Base-by-base conservation (phyloP, 306 rosid species). In the Pyrus betulifolia region DNA sequence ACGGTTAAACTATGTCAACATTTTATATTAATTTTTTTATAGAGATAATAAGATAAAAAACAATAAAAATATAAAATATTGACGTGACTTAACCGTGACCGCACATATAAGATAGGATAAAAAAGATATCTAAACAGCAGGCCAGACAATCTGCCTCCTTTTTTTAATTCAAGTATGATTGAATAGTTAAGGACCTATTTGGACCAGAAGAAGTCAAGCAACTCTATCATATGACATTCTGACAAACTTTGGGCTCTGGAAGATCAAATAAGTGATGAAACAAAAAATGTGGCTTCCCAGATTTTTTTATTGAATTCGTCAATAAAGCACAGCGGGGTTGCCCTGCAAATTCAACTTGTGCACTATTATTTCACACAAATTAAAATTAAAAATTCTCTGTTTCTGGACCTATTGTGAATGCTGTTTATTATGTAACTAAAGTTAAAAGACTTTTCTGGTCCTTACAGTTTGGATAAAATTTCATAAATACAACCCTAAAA, bases 111-210 rank as follows among this genome's bases (percentile, higher is more conserved):
- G 2, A 25, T 25, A 2, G 27, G 27, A 25, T 25, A 1, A 25
- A 0, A 25, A 25, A 0, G 27, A 25, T 1, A 25, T 25, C 27
- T 1, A 25, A 25, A 25, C 27, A 25, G 27, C 0, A 25, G 0
- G 2, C 2, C 27, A 25, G 27, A 25, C 27, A 25, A 25, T 1
- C 27, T 25, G 27, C 27, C 27, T 25, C 27, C 27, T 25, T 25
- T 51, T 51, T 51, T 51, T 51, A 17, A 5, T 51, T 17, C 1
- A 15, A 51, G 21, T 17, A 0, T 2, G 55, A 51, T 51, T 51
- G 21, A 51, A 51, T 51, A 17, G 18, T 51, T 51, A 15, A 51
- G 21, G 55, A 17, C 3, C 8, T 51, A 15, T 51, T 51, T 51
- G 55, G 55, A 17, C 21, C 55, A 17, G 55, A 51, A 51, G 55